Percentiles rank a stretch among this genome's conserved stretches.
Evolutionary conservation across 805 yeast genomes (phyloP).

Genomic region (Metschnikowia similis): DNA sequence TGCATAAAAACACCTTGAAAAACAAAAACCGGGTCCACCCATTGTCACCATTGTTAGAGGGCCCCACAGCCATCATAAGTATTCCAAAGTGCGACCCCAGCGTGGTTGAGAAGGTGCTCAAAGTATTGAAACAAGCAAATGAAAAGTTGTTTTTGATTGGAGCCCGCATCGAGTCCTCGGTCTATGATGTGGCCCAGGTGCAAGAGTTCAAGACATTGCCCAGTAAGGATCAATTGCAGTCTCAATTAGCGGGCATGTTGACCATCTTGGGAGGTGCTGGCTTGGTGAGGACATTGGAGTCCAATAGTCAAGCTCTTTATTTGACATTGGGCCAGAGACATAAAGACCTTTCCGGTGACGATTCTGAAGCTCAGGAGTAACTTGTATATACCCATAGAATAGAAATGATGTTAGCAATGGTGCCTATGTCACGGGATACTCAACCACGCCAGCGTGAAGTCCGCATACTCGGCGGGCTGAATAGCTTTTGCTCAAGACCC

Average conservation of each 20-base stretch:
- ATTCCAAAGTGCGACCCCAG: constrained; percentile 69
- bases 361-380: constrained; percentile 8
- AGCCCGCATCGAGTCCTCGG: constrained; percentile 67
- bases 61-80: constrained; percentile 81
- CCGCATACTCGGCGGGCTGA: no score
- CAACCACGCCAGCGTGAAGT: no score
- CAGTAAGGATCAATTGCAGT: constrained; percentile 62
- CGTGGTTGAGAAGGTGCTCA: constrained; percentile 57
- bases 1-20: constrained; percentile 43
- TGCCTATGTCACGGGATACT: no score
- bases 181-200: constrained; percentile 50
- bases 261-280: constrained; percentile 89
- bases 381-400: constrained; percentile 10
- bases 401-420: background rate
- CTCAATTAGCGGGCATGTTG: constrained; percentile 78
- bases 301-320: constrained; percentile 63
- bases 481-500: no score
- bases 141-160: constrained; percentile 82
- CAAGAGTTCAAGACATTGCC: constrained; percentile 71
- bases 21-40: constrained; percentile 57
- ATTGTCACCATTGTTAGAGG: constrained; percentile 61
- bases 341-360: constrained; percentile 31
- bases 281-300: constrained; percentile 72
- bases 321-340: constrained; percentile 67
- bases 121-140: constrained; percentile 54